Base-by-base conservation (phyloP, 495 filamentous ascomycete species). In the Pseudomonodictys pantanalensis region DNA sequence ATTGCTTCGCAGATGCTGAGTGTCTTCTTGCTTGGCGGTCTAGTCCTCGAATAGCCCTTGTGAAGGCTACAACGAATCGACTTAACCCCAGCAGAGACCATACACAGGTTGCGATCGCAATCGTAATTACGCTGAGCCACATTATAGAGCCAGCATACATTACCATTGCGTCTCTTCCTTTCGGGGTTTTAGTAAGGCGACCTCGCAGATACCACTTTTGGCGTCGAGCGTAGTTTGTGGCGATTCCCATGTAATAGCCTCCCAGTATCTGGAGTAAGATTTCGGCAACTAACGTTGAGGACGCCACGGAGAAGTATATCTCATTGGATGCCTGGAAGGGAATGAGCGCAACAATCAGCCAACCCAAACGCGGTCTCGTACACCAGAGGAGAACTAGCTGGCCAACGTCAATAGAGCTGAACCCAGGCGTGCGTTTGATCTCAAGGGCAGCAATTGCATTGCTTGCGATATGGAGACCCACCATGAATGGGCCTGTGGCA, bases 81-180 rank as follows among this genome's bases (percentile, higher is more conserved):
- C 47, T 33, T 28, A 51, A 9, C 28, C 47, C 47, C 17, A 51
- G 47, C 3, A 51, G 28, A 9, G 47, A 51, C 47, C 47, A 51
- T n/a, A 51, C 28, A 17, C 47, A 51, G 9, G 47, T 51, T 8
- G 47, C 47, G 28, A 51, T 33, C 3, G 47, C 47, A 17, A 51
- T 51, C 11, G 35, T n/a, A 33, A 51, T 51, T 3, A 51, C 26
- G 26, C 47, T 32, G 5, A 51, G 47, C 47, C 47, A 51, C 24
- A 51, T 51, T 24, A 51, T 33, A 4, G 47, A 51, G 10, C 47
- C 47, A 5, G 47, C 47, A 17, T 51, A 51, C 47, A 51, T 51
- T n/a, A 51, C 26, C 47, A 51, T 51, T 15, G 47, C 47, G 20
- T 51, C 47, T 33, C 28, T 51, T 3, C 47, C 47, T 20, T 35